These are phyloP conservation scores for Lentinula aciculospora DNA, from an alignment of 768 basidiomycete species.

Conservation along the genomic window DNA sequence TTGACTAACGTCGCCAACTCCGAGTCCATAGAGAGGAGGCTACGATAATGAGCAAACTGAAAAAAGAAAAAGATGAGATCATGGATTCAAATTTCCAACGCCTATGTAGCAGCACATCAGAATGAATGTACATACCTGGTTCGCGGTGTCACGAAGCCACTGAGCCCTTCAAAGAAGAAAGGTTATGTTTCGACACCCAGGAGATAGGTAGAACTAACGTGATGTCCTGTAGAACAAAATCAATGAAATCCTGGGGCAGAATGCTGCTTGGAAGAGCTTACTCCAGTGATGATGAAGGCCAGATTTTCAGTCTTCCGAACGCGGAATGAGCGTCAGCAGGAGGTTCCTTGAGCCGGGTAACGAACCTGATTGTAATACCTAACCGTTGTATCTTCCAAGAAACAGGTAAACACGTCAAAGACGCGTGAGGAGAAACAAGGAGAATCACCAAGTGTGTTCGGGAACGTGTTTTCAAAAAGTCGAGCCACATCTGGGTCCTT, in stretches of 20 bases:
- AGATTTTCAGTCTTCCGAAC: slow-evolving; percentile 50
- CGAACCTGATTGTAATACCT: slow-evolving; percentile 63
- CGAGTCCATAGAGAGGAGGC: slow-evolving; percentile 50
- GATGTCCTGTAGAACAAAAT: slow-evolving; percentile 47
- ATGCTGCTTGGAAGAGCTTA: slow-evolving; percentile 21
- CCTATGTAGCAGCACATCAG: neutral
- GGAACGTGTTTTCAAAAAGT: slow-evolving; percentile 78
- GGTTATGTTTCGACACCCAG: neutral
- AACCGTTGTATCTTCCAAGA: slow-evolving; percentile 63
- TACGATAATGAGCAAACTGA: slow-evolving; percentile 68
- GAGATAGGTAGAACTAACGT: slow-evolving; percentile 38
- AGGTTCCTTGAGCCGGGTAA: neutral
- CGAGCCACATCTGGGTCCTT: slow-evolving; percentile 76
- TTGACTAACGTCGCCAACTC: slow-evolving; percentile 62
- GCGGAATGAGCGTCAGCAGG: neutral
- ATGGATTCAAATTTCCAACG: neutral
- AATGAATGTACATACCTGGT: slow-evolving; percentile 46
- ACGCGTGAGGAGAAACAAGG: neutral
- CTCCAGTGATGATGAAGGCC: slow-evolving; percentile 79
- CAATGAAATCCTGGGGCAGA: neutral
- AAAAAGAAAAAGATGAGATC: neutral
- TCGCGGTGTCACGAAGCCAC: slow-evolving; percentile 80
- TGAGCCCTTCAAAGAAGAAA: slow-evolving; percentile 42
- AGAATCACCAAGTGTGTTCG: slow-evolving; percentile 66
- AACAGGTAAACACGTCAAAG: neutral